Evolutionary conservation across 2,329 filamentous ascomycete genomes (phyloP).

Genomic region (Botrytis elliptica): DNA sequence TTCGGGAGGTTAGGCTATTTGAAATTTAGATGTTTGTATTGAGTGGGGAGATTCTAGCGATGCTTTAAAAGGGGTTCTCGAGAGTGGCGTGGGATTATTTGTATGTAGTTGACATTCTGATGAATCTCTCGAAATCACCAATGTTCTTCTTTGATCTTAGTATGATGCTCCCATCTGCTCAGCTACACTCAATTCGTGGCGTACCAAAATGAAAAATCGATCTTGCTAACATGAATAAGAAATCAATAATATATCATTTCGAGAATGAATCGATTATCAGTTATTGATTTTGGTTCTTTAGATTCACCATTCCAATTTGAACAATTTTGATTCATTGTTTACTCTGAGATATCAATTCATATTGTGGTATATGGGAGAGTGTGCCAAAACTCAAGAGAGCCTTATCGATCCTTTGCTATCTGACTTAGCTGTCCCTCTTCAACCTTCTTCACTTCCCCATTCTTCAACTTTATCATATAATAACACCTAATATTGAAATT

Average conservation of each 20-base stretch:
- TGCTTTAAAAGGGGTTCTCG: not conserved
- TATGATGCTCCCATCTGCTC: not conserved
- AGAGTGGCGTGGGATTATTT: not conserved
- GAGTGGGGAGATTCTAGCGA: not conserved
- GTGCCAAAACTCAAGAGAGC: not conserved
- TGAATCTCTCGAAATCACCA: not conserved
- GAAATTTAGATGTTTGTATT: not conserved
- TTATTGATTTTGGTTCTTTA: not conserved
- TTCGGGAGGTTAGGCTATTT: not conserved
- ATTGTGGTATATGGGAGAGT: not conserved
- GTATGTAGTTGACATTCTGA: not conserved
- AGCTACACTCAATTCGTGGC: not conserved
- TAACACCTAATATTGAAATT: not conserved
- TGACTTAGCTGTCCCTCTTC: not conserved
- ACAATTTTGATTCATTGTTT: not conserved
- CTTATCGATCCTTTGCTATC: not conserved
- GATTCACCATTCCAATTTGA: not conserved
- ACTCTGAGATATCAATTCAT: not conserved
- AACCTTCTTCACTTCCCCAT: not conserved
- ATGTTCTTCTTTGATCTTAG: not conserved
- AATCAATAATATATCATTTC: not conserved
- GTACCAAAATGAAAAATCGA: not conserved
- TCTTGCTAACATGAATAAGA: not conserved
- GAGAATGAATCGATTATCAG: not conserved
- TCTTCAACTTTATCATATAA: not conserved